Base-by-base conservation (phyloP, 768 basidiomycete species). In the Boletus subparvulus region DNA sequence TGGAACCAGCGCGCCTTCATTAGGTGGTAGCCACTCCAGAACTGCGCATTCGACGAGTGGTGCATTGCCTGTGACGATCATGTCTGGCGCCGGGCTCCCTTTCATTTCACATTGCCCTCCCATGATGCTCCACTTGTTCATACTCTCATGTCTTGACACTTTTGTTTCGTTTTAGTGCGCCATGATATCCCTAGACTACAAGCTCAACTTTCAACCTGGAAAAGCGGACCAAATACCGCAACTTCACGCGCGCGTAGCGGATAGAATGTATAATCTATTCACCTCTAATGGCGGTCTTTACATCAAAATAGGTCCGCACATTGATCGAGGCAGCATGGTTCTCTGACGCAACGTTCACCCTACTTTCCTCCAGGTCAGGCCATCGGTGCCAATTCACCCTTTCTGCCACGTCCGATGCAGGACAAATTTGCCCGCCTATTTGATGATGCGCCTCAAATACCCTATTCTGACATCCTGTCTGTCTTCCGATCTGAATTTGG, bases 381-480 rank as follows among this genome's bases (percentile, higher is more conserved):
- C 5, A 84, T 92, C 57, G 93, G 87, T 8, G 87, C 90, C 12
- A 95, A 95, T 73, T 87, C 92, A 6, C 89, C 89, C 0, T 70
- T 96, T 2, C 80, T 98, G 8, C 95, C 94, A 0, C 82, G 80
- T 55, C 85, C 93, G 6, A 88, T 94, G 74, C 87, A 93, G 65
- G 78, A 83, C 64, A 90, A 88, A 54, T 94, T 97, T 63, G 81
- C 85, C 2, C 85, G 81, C 55, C 79, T 97, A 3, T 95, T 95
- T 62, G 95, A 96, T 61, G 86, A 90, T 46, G 93, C 94, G 0
- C 94, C 94, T 0, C 88, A 89, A 61, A 85, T 96, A 3, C 83
- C 90, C 7, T 92, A 88, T 67, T 75, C 80, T 1, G 82, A 83
- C 51, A 78, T 95, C 37, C 77, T 81, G 5, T 72, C 79, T 8